Evolutionary conservation across 331 rosid species (phyloP), one percentile per base, ranked within the genome.

Genomic region (Prunus yedoensis): DNA sequence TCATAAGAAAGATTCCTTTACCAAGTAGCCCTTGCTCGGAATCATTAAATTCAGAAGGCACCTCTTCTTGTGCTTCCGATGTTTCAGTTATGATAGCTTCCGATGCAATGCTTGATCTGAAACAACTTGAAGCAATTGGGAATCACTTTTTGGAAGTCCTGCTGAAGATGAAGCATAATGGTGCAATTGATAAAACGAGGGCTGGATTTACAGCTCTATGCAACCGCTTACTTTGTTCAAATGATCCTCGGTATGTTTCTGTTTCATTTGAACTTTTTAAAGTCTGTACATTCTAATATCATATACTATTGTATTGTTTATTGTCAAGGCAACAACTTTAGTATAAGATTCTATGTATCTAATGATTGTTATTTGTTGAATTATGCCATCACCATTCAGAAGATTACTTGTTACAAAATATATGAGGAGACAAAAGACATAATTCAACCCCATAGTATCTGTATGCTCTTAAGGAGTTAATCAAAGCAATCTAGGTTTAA

Each of bases 191-290:
- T 79, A 95, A 95, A 89, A 95, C 97, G 2, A 88, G 99, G 84
- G 99, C 97, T 21, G 99, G 99, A 77, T 92, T 95, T 79, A 90
- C 99, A 60, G 99, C 99, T 67, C 97, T 95, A 80, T 95, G 97
- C 86, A 95, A 95, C 64, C 96, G 97, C 61, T 80, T 95, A 75
- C 97, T 95, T 78, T 95, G 97, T 83, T 95, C 99, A 61, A 89
- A 84, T 83, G 97, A 92, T 83, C 87, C 89, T 56, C 76, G 90
- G 99, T 93, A 82, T 43, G 70, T 54, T 76, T 46, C 58, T 46
- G 9, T 47, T 58, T 66, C 43, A 16, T 60, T 52, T 30, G 15
- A 25, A 11, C 23, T 27, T 65, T 58, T 56, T 41, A 66, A 17
- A 52, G 67, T 38, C 25, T n/a, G 28, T 27, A 46, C 71, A 10